These are phyloP conservation scores for Pachyrhizus erosus DNA, from an alignment of 306 rosid species.

Conservation along the genomic window DNA sequence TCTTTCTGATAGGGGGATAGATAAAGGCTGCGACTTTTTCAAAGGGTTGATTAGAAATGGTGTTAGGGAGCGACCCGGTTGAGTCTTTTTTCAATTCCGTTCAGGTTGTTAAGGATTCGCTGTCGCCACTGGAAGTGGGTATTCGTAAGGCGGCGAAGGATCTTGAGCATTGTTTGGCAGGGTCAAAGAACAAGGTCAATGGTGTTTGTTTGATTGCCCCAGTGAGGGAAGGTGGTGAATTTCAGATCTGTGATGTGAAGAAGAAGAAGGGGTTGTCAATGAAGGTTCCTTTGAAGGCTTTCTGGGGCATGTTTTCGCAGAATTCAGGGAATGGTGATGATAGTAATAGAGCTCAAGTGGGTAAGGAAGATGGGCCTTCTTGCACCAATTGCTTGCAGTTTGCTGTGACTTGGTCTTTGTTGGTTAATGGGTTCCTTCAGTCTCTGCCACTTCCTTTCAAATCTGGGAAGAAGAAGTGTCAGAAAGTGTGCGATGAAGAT, in stretches of 20 bases:
- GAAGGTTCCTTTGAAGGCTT: slow-evolving; percentile 74
- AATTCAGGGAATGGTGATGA: slow-evolving; percentile 55
- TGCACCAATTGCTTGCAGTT: slow-evolving; percentile 82
- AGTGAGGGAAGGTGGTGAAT: slow-evolving; percentile 57
- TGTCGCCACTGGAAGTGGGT: slow-evolving; percentile 81
- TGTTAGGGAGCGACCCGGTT: slow-evolving; percentile 78
- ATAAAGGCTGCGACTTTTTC: slow-evolving; percentile 43
- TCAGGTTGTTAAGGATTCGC: slow-evolving; percentile 75
- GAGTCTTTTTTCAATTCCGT: slow-evolving; percentile 89
- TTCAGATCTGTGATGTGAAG: slow-evolving; percentile 70
- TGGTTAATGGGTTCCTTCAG: slow-evolving; percentile 76
- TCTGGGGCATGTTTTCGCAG: slow-evolving; percentile 68
- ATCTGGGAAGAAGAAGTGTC: slow-evolving; percentile 70
- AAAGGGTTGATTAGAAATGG: slow-evolving; percentile 66
- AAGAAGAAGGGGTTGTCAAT: slow-evolving; percentile 68
- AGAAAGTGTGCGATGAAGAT: slow-evolving; percentile 66
- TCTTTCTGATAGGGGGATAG: slow-evolving; percentile 1
- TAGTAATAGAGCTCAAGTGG: slow-evolving; percentile 50
- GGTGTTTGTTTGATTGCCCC: slow-evolving; percentile 60
- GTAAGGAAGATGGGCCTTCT: slow-evolving; percentile 69
- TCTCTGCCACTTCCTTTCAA: slow-evolving; percentile 84
- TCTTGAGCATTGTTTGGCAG: slow-evolving; percentile 82
- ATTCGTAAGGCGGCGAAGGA: slow-evolving; percentile 84
- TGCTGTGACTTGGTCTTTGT: slow-evolving; percentile 80
- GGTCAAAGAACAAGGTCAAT: slow-evolving; percentile 56